Evolutionary conservation across 495 filamentous ascomycete species (phyloP), one percentile per base, ranked within the genome.

Genomic region (Trichoderma gamsii): DNA sequence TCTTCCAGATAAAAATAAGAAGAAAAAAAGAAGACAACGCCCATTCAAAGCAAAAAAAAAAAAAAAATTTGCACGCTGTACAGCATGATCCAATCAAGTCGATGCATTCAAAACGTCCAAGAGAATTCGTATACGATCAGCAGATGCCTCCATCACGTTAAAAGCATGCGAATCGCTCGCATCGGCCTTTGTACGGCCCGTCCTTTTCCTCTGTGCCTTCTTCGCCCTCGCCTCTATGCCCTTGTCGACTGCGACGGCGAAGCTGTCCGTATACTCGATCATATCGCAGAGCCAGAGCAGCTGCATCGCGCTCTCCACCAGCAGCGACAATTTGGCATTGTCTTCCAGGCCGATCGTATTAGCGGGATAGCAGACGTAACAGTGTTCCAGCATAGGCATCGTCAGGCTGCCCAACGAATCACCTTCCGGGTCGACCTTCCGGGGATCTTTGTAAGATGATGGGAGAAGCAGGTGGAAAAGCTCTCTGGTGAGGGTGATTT

Each of bases 261-360:
- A 72, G 4, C 70, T 71, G 0, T 74, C 70, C 18, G 82, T 84
- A 61, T 84, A 77, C 25, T 71, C 72, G 9, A 89, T 68, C 0
- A 75, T 72, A 1, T 81, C 80, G 35, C 29, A 29, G 29, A 67
- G 70, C 70, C 79, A 78, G n/a, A 93, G 72, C 4, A 89, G 76
- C 59, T 88, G 82, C 65, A 94, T 70, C 67, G 96, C 74, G 0
- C 82, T 81, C 76, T 99, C 94, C 0, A 97, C 75, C 65, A 91
- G 73, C 3, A 97, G 77, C 4, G 89, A 89, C 41, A 97, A 81
- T 76, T 92, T 93, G 3, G 90, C 88, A 73, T 97, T 97, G 64
- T 96, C 91, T 6, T 82, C 82, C 0, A 83, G 76, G 8, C 81
- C 85, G 6, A 83, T 76, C 0, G 82, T 87, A 63, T 85, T 87